Conservation (phyloP, 169 alveolate genomes). For the Plasmodium coatneyi region DNA sequence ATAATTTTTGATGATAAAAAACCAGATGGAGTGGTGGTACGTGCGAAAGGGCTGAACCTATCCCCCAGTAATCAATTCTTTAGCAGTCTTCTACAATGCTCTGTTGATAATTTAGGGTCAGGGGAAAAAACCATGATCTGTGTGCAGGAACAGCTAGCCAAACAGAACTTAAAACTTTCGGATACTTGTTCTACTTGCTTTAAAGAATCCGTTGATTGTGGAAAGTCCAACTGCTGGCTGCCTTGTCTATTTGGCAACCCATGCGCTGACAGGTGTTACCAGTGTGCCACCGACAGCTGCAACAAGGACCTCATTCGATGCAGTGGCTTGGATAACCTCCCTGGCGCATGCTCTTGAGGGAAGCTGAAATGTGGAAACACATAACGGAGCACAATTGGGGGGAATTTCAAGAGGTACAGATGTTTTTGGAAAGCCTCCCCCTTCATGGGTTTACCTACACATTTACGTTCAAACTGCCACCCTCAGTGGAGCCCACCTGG, state of each 20-base stretch:
- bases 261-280: constrained; percentile 20
- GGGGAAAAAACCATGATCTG: constrained; percentile 65
- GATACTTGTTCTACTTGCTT: constrained; percentile 54
- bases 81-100: constrained; percentile 41
- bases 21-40: not conserved
- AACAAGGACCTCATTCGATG: constrained; percentile 29
- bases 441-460: not conserved
- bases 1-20: constrained; percentile 34
- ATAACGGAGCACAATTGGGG: not conserved
- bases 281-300: constrained; percentile 29
- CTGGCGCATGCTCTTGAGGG: constrained; percentile 28
- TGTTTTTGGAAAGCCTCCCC: not conserved
- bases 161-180: constrained; percentile 27
- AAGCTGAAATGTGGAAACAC: not conserved
- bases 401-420: not conserved
- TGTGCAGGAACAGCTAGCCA: constrained; percentile 44
- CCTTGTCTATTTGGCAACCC: constrained; percentile 55
- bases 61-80: constrained; percentile 52
- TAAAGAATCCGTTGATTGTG: constrained; percentile 58
- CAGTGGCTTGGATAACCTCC: constrained; percentile 36
- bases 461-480: not conserved
- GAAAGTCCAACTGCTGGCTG: constrained; percentile 68
- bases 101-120: constrained; percentile 58
- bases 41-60: not conserved
- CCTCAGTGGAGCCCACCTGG: not conserved